These are phyloP conservation scores for Boletales sp. DNA, from an alignment of 768 basidiomycete genomes.

Conservation along the genomic window DNA sequence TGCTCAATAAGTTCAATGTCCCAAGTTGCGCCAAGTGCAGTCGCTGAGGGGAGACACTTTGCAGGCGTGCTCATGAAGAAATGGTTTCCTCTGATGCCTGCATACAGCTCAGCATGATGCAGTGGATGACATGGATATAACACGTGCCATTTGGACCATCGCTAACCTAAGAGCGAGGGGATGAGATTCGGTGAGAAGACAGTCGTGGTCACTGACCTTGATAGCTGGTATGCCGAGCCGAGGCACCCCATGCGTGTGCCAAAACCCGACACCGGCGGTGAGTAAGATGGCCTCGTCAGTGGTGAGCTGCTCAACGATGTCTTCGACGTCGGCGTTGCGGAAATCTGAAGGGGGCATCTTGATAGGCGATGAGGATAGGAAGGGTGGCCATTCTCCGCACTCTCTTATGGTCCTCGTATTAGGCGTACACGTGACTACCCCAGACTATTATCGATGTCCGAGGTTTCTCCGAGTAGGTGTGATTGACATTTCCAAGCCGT, in stretches of 20 bases:
- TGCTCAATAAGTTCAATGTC: conserved; percentile 61
- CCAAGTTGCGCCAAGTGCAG: conserved; percentile 74
- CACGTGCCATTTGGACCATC: conserved; percentile 73
- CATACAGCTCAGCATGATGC: background rate
- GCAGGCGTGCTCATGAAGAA: conserved; percentile 82
- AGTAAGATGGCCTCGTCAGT: conserved; percentile 72
- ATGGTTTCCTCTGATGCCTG: conserved; percentile 62
- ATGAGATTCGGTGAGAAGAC: conserved; percentile 13
- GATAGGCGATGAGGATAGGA: background rate
- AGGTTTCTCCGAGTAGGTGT: too few relatives aligned
- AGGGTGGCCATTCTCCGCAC: background rate
- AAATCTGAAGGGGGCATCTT: conserved; percentile 69
- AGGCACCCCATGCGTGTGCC: conserved; percentile 67
- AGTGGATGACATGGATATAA: conserved; percentile 1
- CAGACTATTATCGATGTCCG: background rate
- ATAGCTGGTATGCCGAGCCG: conserved; percentile 68
- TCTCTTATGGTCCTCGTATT: conserved; percentile 4
- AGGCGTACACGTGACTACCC: conserved; percentile 17
- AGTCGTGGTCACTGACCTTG: conserved; percentile 38
- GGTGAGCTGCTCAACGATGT: conserved; percentile 62
- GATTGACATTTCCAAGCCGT: too few relatives aligned
- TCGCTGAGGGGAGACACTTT: conserved; percentile 72
- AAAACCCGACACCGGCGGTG: conserved; percentile 72
- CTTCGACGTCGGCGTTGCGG: conserved; percentile 55
- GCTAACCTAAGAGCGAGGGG: conserved; percentile 47